Evolutionary conservation across 495 filamentous ascomycete genomes (phyloP).

Genomic region (Penicillium ochrochloron): DNA sequence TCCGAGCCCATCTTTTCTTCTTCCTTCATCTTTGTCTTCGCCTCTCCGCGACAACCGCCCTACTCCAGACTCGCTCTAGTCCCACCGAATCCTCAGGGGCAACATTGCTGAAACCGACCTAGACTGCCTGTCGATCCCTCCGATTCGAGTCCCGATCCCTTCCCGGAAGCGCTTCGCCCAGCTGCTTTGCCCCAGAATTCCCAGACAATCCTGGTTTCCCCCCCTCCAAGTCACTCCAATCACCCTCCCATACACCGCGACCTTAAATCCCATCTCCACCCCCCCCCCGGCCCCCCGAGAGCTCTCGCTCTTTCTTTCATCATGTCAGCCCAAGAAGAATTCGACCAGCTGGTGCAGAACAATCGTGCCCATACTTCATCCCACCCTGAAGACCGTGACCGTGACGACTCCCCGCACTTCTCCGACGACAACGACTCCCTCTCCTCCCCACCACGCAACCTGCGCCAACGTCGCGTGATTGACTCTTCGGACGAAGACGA

Average conservation of each 20-base stretch:
- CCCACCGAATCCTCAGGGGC: constrained; percentile 5
- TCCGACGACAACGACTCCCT: constrained; percentile 55
- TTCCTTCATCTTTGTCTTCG: constrained; percentile 2
- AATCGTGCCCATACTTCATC: constrained; percentile 46
- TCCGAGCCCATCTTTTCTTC: constrained; percentile 5
- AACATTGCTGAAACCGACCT: neutral
- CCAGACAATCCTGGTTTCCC: constrained; percentile 1
- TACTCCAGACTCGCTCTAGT: constrained; percentile 9
- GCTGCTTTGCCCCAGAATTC: constrained; percentile 8
- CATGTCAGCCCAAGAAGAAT: constrained; percentile 85
- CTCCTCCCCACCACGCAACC: constrained; percentile 61
- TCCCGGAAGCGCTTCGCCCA: neutral
- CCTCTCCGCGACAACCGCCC: neutral
- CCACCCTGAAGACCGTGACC: constrained; percentile 69
- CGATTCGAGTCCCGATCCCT: neutral
- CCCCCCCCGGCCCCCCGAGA: constrained; percentile 4
- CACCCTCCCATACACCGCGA: neutral
- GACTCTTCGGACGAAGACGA: constrained; percentile 58
- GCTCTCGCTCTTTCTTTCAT: constrained; percentile 35
- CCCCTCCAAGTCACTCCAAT: neutral
- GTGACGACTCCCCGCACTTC: constrained; percentile 54
- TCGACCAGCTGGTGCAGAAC: constrained; percentile 70
- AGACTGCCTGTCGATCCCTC: constrained; percentile 1
- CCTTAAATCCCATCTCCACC: constrained; percentile 23
- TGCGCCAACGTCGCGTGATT: constrained; percentile 36